Evolutionary conservation across 176 grass and related monocot genomes (phyloP), one percentile per base, ranked within the genome.

Genomic region (Echinochloa phyllopogon): DNA sequence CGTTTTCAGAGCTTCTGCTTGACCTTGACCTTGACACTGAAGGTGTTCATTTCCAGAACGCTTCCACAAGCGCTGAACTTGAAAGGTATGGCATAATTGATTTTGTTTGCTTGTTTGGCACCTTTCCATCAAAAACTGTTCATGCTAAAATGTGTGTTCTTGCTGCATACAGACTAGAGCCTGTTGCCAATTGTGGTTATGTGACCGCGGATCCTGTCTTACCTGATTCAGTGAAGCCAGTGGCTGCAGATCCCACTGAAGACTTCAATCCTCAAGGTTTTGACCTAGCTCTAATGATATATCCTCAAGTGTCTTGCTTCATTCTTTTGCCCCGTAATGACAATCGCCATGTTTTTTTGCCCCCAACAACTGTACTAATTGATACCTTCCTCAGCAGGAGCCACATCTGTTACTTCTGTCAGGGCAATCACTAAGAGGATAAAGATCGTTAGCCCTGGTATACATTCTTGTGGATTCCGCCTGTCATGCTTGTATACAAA

Each of bases 381-480:
- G 10, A 15, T 82, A 36, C 68, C n/a, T 78, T 51, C 80, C 14
- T 83, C 52, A 60, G 72, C 77, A 93, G 92, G 84, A 56, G 33
- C 77, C 50, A 66, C 92, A 87, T 93, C 82, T 47, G 84, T 93
- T 85, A 89, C 91, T 74, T 98, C 89, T 56, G 77, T 98, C 48
- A 91, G 93, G 86, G 82, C 92, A 65, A 91, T 95, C 60, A 98
- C 92, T 43, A 98, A 95, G 87, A 88, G 93, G 74, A 79, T 98
- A 44, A 93, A 95, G 82, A 98, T 98, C 72, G 79, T 95, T 47
- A 93, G 85, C 85, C 95, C 95, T 82, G 91, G 95, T 98, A 87
- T 82, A 48, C 92, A 85, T 79, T 55, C 44, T 6, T 79, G 16
- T 58, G 6, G 37, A 48, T 72, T 71, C 10, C 36, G 16, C 47